These are phyloP conservation scores for Conticribra weissflogii DNA, from an alignment of 108 stramenopile genomes.

Conservation along the genomic window DNA sequence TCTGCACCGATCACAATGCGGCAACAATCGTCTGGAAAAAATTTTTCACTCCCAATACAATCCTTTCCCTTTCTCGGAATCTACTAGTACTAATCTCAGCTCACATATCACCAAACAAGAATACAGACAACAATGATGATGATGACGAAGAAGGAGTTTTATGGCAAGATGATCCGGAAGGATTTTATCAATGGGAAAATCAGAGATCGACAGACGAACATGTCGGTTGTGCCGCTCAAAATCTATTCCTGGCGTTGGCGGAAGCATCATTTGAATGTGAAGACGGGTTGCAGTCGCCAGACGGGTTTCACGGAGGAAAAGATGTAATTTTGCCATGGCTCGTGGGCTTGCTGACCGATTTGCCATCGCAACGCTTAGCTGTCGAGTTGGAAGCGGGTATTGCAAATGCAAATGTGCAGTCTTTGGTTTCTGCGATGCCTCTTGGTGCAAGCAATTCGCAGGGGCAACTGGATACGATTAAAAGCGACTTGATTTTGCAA, in stretches of 20 bases:
- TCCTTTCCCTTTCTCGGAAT: constrained; percentile 13
- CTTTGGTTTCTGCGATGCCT: constrained; percentile 24
- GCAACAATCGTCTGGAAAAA: constrained; percentile 7
- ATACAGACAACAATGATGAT: constrained; percentile 10
- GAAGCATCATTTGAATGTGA: constrained; percentile 5
- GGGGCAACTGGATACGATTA: background rate
- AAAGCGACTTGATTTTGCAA: constrained; percentile 22
- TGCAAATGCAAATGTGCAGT: background rate
- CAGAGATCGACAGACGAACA: constrained; percentile 37
- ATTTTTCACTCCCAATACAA: constrained; percentile 32
- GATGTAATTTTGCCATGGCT: constrained; percentile 30
- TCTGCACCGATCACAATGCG: background rate
- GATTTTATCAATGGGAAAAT: constrained; percentile 34
- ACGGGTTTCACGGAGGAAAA: background rate
- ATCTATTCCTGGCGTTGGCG: constrained; percentile 43
- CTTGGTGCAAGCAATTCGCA: constrained; percentile 1
- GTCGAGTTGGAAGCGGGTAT: constrained; percentile 19
- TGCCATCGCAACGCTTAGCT: constrained; percentile 31
- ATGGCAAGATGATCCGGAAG: constrained; percentile 50
- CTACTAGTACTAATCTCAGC: constrained; percentile 27
- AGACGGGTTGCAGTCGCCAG: background rate
- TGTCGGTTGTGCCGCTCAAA: constrained; percentile 39
- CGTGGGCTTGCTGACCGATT: constrained; percentile 21
- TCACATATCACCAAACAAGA: constrained; percentile 6
- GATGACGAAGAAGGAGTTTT: background rate